phyloP scores from a whole-genome alignment of 345 rosid species.

The Ailanthus altissimus region DNA sequence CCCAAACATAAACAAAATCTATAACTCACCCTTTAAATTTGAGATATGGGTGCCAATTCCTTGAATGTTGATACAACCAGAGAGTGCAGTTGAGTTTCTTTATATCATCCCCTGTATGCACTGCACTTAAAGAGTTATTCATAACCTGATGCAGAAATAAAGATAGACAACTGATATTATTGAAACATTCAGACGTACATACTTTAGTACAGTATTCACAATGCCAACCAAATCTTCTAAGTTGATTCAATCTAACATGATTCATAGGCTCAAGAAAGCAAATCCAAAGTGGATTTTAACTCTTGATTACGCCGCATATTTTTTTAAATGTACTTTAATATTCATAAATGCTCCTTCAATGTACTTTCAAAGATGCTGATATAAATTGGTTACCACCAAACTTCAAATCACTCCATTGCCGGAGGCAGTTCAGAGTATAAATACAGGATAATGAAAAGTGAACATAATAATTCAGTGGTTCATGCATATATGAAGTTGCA shows the following conservation, averaged over 20 bases:
- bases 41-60: constrained; percentile 36
- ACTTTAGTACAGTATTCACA: no score
- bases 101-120: constrained; percentile 73
- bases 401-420: neutral
- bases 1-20: constrained; percentile 2
- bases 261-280: no score
- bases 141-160: constrained; percentile 47
- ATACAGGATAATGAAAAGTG: neutral
- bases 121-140: constrained; percentile 75
- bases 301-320: neutral
- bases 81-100: constrained; percentile 70
- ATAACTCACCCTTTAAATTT: constrained; percentile 45
- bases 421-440: neutral
- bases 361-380: neutral
- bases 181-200: neutral
- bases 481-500: neutral
- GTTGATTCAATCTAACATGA: neutral
- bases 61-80: constrained; percentile 52
- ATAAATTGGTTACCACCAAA: neutral
- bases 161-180: neutral
- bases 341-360: neutral
- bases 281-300: neutral
- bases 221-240: neutral
- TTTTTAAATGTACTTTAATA: neutral
- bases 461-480: neutral